These are phyloP conservation scores for Tricholoma hemisulphureum DNA, from an alignment of 768 basidiomycete genomes.

Conservation along the genomic window DNA sequence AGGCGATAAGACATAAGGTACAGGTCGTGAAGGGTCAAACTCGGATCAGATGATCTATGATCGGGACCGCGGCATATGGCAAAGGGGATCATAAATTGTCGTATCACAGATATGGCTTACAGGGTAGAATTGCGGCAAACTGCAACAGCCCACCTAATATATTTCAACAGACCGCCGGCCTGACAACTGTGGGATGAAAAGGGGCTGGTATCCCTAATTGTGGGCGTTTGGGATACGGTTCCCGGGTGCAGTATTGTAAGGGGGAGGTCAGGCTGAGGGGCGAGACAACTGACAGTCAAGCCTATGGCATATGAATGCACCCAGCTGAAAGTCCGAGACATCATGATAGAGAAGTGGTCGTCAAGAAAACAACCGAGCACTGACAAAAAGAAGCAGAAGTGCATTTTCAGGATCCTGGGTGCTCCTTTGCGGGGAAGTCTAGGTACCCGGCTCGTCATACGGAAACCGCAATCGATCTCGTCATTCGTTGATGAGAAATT, in stretches of 20 bases:
- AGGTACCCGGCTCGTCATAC: background rate
- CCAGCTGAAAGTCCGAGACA: background rate
- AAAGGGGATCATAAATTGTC: background rate
- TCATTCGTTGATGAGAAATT: background rate
- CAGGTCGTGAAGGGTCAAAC: background rate
- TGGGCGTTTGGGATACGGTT: background rate
- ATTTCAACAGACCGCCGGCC: background rate
- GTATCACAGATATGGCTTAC: background rate
- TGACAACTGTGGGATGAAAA: constrained; percentile 1
- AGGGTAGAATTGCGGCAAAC: background rate
- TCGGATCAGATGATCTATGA: background rate
- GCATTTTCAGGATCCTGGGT: background rate
- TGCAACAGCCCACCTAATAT: background rate
- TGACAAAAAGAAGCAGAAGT: background rate
- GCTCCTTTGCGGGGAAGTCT: background rate
- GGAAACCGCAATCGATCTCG: background rate
- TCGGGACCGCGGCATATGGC: background rate
- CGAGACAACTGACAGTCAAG: background rate
- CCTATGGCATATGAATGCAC: background rate
- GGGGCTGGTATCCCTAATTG: background rate
- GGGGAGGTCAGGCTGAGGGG: background rate
- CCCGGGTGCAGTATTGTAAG: background rate
- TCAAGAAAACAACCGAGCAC: background rate
- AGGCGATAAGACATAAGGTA: background rate
- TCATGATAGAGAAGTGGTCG: background rate